phyloP scores from a whole-genome alignment of 192 early-diverging fungal species.

The Umbelopsis ramanniana region DNA sequence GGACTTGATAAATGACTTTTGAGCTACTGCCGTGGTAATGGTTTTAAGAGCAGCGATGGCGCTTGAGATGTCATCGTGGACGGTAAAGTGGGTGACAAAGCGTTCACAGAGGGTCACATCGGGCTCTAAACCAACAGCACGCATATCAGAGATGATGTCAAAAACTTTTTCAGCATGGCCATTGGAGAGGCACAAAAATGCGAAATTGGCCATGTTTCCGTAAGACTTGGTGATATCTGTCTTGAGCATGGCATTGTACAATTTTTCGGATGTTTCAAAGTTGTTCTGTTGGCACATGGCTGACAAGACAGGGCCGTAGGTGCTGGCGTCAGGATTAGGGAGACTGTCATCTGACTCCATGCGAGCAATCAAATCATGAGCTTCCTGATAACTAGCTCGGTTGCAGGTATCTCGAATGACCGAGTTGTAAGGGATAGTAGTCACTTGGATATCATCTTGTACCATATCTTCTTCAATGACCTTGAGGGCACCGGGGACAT shows the following conservation, averaged over 20 bases:
- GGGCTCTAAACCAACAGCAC: slow-evolving; percentile 22
- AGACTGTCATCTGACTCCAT: slow-evolving; percentile 16
- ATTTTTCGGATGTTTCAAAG: slow-evolving; percentile 17
- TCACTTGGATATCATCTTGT: slow-evolving; percentile 29
- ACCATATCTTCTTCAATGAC: slow-evolving; percentile 37
- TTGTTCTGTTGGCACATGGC: slow-evolving; percentile 23
- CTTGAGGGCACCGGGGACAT: slow-evolving; percentile 33
- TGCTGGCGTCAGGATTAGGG: slow-evolving; percentile 36
- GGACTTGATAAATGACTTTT: slow-evolving; percentile 17
- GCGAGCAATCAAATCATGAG: slow-evolving; percentile 13
- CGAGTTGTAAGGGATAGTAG: slow-evolving; percentile 35
- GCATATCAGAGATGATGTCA: slow-evolving; percentile 25
- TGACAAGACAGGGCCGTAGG: slow-evolving; percentile 32
- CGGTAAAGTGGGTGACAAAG: slow-evolving; percentile 21
- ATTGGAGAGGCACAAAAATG: slow-evolving; percentile 22
- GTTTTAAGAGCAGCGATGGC: slow-evolving; percentile 2
- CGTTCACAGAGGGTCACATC: slow-evolving; percentile 26
- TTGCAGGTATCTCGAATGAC: slow-evolving; percentile 32
- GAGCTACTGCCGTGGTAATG: slow-evolving; percentile 9
- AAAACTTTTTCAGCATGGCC: slow-evolving; percentile 16
- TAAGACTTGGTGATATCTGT: slow-evolving; percentile 31
- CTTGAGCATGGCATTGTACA: slow-evolving; percentile 23
- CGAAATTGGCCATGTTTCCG: slow-evolving; percentile 38
- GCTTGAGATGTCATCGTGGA: background rate
- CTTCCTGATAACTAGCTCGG: background rate